phyloP scores from a whole-genome alignment of 371 early-diverging fungal genomes.

The Rhizopus delemar region DNA sequence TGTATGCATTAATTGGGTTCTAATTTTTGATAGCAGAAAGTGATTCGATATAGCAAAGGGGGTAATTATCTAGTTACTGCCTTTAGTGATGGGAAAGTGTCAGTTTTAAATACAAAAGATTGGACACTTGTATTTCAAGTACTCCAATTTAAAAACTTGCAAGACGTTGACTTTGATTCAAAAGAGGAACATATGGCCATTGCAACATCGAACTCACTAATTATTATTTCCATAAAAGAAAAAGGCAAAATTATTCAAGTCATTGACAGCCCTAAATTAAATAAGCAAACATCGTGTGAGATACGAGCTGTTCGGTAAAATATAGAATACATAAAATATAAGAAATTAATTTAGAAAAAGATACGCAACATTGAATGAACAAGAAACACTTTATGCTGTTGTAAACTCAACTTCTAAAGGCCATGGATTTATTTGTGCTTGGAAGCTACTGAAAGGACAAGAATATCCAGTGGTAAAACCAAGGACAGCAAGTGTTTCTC shows the following conservation, averaged over 20 bases:
- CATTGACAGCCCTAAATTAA: slow-evolving; percentile 62
- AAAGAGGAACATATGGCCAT: slow-evolving; percentile 35
- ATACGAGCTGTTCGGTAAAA: slow-evolving; percentile 51
- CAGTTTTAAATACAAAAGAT: slow-evolving; percentile 54
- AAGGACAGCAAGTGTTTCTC: slow-evolving; percentile 35
- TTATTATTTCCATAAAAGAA: slow-evolving; percentile 51
- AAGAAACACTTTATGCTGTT: slow-evolving; percentile 37
- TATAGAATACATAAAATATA: not conserved
- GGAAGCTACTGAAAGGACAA: slow-evolving; percentile 24
- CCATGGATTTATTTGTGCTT: slow-evolving; percentile 38
- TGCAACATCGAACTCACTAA: slow-evolving; percentile 43
- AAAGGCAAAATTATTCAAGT: slow-evolving; percentile 53
- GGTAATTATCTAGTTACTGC: slow-evolving; percentile 61
- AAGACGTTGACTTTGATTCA: slow-evolving; percentile 60
- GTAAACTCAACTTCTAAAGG: slow-evolving; percentile 37
- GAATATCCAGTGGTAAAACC: slow-evolving; percentile 28
- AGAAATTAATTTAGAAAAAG: slow-evolving; percentile 30
- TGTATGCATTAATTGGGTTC: not conserved
- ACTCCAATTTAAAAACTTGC: slow-evolving; percentile 55
- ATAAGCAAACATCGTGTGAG: slow-evolving; percentile 47
- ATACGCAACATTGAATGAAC: not conserved
- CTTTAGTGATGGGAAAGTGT: slow-evolving; percentile 63
- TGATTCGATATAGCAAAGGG: slow-evolving; percentile 51
- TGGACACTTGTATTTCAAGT: slow-evolving; percentile 51
- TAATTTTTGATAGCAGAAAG: slow-evolving; percentile 31